A percentile compares a stretch with the other conserved stretches of the same genome.
These are phyloP conservation scores for Fusarium cicatricum DNA, from an alignment of 2,329 filamentous ascomycete genomes.

Conservation along the genomic window DNA sequence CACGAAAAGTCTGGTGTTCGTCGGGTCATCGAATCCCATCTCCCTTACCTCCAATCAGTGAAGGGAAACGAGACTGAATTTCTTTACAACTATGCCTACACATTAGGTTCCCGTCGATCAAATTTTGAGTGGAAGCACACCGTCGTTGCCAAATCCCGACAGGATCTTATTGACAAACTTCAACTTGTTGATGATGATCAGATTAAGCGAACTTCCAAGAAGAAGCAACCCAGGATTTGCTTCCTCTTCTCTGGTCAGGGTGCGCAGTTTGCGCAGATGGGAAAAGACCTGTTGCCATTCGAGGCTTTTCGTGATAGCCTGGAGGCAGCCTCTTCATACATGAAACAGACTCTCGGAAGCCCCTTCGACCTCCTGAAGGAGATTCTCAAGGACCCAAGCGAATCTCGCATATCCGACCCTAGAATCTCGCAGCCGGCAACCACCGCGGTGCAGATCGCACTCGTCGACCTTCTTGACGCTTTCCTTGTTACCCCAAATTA, in stretches of 20 bases:
- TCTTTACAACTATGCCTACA: slow-evolving; percentile 56
- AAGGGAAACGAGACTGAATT: slow-evolving; percentile 19
- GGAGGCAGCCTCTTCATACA: slow-evolving; percentile 43
- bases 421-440: slow-evolving; percentile 53
- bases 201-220: slow-evolving; percentile 37
- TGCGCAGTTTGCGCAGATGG: slow-evolving; percentile 54
- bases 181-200: slow-evolving; percentile 21
- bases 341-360: slow-evolving; percentile 43
- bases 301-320: slow-evolving; percentile 53
- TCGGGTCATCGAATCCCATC: slow-evolving; percentile 48
- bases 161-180: slow-evolving; percentile 47
- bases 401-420: slow-evolving; percentile 46
- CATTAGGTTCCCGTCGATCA: slow-evolving; percentile 55
- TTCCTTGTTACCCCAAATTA: slow-evolving; percentile 45
- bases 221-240: slow-evolving; percentile 45
- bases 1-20: slow-evolving; percentile 52
- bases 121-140: slow-evolving; percentile 53
- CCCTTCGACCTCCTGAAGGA: slow-evolving; percentile 49
- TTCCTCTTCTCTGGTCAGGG: slow-evolving; percentile 57
- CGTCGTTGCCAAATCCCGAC: slow-evolving; percentile 47
- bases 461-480: slow-evolving; percentile 51
- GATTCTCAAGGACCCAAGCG: slow-evolving; percentile 40
- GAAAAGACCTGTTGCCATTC: slow-evolving; percentile 51
- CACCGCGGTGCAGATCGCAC: slow-evolving; percentile 53
- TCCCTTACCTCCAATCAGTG: slow-evolving; percentile 42